phyloP scores from a whole-genome alignment of 345 rosid genomes.

The Aurinia saxatilis region DNA sequence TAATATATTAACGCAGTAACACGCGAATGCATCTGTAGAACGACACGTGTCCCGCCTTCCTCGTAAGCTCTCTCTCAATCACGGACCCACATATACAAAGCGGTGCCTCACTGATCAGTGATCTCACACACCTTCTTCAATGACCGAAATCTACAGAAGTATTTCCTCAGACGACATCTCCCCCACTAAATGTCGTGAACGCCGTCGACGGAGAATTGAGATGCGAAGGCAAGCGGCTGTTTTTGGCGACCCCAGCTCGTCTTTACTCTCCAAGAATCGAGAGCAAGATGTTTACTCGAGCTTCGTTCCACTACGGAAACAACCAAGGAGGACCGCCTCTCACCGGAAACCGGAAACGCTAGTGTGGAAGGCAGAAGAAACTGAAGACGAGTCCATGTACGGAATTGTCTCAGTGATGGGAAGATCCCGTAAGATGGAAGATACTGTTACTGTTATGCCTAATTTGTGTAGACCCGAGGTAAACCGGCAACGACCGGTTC shows the following conservation, averaged over 20 bases:
- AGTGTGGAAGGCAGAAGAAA: neutral
- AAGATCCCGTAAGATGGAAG: conserved; percentile 62
- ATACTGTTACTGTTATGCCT: conserved; percentile 35
- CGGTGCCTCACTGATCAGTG: neutral
- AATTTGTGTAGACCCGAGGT: conserved; percentile 43
- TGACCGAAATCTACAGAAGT: conserved; percentile 22
- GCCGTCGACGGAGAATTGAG: conserved; percentile 30
- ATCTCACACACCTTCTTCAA: neutral
- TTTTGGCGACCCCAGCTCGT: conserved; percentile 9
- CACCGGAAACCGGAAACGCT: neutral
- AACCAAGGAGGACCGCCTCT: conserved; percentile 1
- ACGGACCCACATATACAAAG: conserved; percentile 12
- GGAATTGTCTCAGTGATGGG: conserved; percentile 56
- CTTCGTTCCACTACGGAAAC: conserved; percentile 18
- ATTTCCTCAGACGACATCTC: conserved; percentile 23
- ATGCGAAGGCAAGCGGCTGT: conserved; percentile 46
- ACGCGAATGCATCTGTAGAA: neutral
- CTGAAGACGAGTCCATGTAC: conserved; percentile 30
- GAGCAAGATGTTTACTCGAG: conserved; percentile 13
- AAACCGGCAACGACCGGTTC: conserved; percentile 39
- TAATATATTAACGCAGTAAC: conserved; percentile 25
- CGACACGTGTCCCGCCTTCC: conserved; percentile 14
- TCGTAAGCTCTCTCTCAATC: conserved; percentile 19
- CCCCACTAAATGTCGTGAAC: conserved; percentile 33
- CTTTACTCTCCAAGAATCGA: neutral